Evolutionary conservation across 148 eudicot genomes (phyloP).

Genomic region (Tetragonia tetragonoides): DNA sequence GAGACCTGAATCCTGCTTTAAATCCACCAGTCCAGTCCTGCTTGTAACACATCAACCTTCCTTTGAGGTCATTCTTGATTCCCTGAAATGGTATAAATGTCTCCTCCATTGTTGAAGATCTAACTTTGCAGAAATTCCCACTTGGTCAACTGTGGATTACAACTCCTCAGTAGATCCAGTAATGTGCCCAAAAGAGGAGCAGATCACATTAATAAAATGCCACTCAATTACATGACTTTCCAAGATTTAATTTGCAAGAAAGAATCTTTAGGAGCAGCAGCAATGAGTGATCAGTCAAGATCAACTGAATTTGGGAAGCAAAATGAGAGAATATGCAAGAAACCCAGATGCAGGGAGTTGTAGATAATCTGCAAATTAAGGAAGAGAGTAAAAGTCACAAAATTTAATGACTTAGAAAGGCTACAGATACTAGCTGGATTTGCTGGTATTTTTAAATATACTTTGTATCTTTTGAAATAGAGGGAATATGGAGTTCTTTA

Average conservation of each 20-base stretch:
- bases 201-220: slow-evolving; percentile 15
- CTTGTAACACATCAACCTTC: slow-evolving; percentile 69
- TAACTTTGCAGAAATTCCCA: background rate
- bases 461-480: slow-evolving; percentile 4
- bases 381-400: slow-evolving; percentile 6
- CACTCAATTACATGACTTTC: slow-evolving; percentile 38
- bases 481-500: background rate
- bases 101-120: slow-evolving; percentile 64
- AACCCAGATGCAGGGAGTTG: slow-evolving; percentile 20
- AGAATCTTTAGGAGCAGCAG: background rate
- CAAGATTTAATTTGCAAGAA: background rate
- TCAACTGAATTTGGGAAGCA: background rate
- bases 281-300: background rate
- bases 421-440: background rate
- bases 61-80: slow-evolving; percentile 75
- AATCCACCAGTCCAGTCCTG: slow-evolving; percentile 90
- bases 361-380: background rate
- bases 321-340: slow-evolving; percentile 1
- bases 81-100: slow-evolving; percentile 85
- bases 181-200: slow-evolving; percentile 11
- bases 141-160: slow-evolving; percentile 3
- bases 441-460: background rate
- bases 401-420: slow-evolving; percentile 23
- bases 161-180: slow-evolving; percentile 19
- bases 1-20: slow-evolving; percentile 81